Percentiles rank a stretch among this genome's conserved stretches.
phyloP scores from a whole-genome alignment of 768 basidiomycete genomes.

The Lactarius indigo region DNA sequence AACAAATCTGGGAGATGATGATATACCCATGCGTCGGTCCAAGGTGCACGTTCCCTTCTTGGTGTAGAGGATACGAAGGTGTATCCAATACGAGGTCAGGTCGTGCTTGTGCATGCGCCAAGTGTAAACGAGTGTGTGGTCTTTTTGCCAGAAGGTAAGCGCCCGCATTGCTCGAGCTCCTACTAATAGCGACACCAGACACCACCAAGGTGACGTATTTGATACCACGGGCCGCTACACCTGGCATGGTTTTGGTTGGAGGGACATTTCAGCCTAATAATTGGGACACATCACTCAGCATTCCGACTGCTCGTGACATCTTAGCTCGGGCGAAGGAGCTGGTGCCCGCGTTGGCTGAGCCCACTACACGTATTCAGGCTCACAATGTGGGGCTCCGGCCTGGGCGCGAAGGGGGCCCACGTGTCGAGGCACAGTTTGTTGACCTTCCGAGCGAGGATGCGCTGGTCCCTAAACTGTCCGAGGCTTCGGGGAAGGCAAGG shows the following conservation, averaged over 20 bases:
- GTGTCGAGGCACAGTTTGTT: conserved; percentile 49
- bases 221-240: conserved; percentile 54
- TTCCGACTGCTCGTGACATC: conserved; percentile 42
- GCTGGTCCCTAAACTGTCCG: conserved; percentile 25
- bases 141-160: neutral
- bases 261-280: conserved; percentile 51
- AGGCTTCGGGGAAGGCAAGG: conserved; percentile 26
- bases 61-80: conserved; percentile 77
- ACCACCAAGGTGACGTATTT: conserved; percentile 45
- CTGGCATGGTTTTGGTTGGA: conserved; percentile 49
- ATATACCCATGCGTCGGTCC: neutral
- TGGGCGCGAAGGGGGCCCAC: conserved; percentile 49
- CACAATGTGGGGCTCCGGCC: conserved; percentile 63
- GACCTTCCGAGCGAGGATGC: conserved; percentile 34
- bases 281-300: conserved; percentile 50
- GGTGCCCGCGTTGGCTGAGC: conserved; percentile 35
- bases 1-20: neutral
- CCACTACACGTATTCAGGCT: conserved; percentile 41
- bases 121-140: conserved; percentile 44
- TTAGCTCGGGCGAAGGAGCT: conserved; percentile 43
- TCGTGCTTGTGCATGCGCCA: conserved; percentile 70
- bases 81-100: conserved; percentile 81
- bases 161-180: neutral
- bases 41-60: conserved; percentile 67
- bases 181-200: conserved; percentile 1